phyloP scores from a whole-genome alignment of 2,329 filamentous ascomycete genomes.

The Verticillium isaacii region DNA sequence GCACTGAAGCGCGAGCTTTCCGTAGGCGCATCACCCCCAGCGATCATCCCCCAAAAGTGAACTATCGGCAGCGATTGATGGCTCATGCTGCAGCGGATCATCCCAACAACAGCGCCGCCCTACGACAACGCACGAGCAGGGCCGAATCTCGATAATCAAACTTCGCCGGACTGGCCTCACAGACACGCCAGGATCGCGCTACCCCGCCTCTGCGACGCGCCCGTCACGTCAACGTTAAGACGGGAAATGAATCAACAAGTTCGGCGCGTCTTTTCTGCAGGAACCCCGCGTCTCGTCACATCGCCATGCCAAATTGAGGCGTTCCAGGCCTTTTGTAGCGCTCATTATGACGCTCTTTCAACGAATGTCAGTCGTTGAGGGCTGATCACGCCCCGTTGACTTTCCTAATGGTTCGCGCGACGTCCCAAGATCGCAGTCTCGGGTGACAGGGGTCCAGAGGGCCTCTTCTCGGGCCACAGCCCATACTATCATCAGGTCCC shows the following conservation, averaged over 20 bases:
- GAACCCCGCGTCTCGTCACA: background rate
- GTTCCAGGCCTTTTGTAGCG: background rate
- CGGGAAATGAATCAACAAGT: background rate
- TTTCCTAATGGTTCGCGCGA: background rate
- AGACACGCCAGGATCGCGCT: background rate
- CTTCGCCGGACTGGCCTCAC: background rate
- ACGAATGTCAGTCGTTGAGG: background rate
- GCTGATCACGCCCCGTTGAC: background rate
- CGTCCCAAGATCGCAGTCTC: background rate
- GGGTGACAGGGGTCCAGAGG: background rate
- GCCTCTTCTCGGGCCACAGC: background rate
- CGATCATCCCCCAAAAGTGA: too few species aligned
- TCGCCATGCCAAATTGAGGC: background rate
- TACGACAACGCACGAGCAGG: background rate
- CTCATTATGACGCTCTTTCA: background rate
- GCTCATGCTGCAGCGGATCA: background rate
- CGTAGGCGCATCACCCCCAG: too few species aligned
- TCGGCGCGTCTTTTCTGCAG: background rate
- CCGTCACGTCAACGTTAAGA: background rate
- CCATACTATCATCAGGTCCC: background rate
- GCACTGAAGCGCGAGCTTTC: too few species aligned
- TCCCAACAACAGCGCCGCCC: background rate
- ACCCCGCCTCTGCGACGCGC: background rate
- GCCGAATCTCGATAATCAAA: background rate
- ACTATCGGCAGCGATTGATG: background rate